phyloP scores from a whole-genome alignment of 768 basidiomycete species.

The Boletus sensibilis region DNA sequence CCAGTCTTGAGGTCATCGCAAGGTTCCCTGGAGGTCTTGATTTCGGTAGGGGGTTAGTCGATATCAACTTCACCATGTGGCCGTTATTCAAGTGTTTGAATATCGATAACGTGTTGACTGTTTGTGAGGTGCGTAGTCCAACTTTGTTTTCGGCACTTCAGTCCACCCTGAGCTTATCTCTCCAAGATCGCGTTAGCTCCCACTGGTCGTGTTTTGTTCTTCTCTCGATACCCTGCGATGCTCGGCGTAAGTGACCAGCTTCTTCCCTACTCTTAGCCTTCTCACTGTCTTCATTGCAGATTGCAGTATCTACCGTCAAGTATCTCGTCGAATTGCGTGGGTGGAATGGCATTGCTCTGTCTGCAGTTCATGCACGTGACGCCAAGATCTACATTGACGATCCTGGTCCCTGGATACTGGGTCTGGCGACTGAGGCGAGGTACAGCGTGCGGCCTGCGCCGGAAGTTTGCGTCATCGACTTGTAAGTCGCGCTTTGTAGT shows the following conservation, averaged over 20 bases:
- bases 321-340: constrained; percentile 91
- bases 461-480: constrained; percentile 85
- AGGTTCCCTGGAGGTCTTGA: constrained; percentile 93
- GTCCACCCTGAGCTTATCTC: background rate
- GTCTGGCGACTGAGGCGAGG: constrained; percentile 80
- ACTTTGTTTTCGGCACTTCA: background rate
- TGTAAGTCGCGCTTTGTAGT: constrained; percentile 48
- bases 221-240: constrained; percentile 88
- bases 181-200: constrained; percentile 79
- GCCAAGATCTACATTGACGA: constrained; percentile 94
- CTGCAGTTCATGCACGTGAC: constrained; percentile 84
- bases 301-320: constrained; percentile 86
- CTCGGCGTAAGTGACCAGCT: constrained; percentile 58
- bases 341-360: constrained; percentile 86
- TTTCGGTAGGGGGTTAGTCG: constrained; percentile 86
- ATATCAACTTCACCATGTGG: constrained; percentile 97
- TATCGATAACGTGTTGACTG: constrained; percentile 89
- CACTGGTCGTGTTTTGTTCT: constrained; percentile 83
- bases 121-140: constrained; percentile 68
- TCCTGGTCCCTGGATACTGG: constrained; percentile 96
- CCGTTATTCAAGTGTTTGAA: constrained; percentile 91
- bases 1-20: constrained; percentile 76
- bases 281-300: constrained; percentile 39
- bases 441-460: constrained; percentile 71
- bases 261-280: background rate